phyloP scores from a whole-genome alignment of 1,284 basidiomycete genomes.

The Cutaneotrichosporon arboriforme region DNA sequence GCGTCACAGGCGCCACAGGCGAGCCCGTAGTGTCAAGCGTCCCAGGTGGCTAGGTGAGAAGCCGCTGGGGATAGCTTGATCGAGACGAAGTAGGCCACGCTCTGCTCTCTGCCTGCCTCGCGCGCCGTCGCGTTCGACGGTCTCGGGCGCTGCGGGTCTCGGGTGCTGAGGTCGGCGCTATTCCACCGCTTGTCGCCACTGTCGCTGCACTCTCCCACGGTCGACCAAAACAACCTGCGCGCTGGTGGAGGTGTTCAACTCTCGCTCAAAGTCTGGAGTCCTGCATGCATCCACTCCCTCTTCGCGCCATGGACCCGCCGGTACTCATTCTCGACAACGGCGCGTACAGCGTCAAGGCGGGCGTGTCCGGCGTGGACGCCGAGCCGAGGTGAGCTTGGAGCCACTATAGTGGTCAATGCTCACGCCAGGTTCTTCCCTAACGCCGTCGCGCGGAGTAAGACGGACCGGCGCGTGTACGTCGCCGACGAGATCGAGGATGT shows the following conservation, averaged over 20 bases:
- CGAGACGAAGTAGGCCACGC: neutral
- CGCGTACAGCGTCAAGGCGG: constrained; percentile 70
- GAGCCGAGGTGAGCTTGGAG: constrained; percentile 35
- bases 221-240: no score
- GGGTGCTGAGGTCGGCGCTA: no score
- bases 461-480: constrained; percentile 70
- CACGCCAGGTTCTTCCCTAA: constrained; percentile 63
- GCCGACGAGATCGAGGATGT: constrained; percentile 73
- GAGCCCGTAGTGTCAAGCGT: no score
- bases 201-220: no score
- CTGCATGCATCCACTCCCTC: no score
- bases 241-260: neutral
- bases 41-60: no score
- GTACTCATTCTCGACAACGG: constrained; percentile 79
- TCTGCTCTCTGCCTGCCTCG: no score
- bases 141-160: no score
- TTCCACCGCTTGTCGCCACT: no score
- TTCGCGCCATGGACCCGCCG: constrained; percentile 22
- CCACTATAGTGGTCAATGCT: neutral
- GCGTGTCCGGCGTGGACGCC: constrained; percentile 49
- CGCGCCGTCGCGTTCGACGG: no score
- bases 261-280: neutral
- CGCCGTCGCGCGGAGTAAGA: constrained; percentile 71
- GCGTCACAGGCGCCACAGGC: no score
- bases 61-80: no score